Conservation (phyloP, 164 flowering plant genomes). For the Sedum album region DNA sequence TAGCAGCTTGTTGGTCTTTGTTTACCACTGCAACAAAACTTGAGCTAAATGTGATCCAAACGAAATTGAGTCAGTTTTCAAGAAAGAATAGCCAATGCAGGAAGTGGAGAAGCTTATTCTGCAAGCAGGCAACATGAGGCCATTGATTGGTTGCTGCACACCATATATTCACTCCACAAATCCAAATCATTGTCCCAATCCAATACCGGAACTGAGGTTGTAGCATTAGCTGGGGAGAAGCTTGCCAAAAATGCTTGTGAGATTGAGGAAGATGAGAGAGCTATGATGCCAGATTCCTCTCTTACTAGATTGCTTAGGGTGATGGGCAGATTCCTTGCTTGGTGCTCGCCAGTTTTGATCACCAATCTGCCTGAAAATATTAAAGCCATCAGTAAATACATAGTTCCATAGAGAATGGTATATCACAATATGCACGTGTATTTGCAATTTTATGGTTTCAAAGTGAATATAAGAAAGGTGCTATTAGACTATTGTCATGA, state of each 20-base stretch:
- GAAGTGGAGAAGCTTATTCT: conserved; percentile 58
- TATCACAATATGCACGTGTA: not conserved
- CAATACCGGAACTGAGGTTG: not conserved
- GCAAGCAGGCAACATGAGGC: conserved; percentile 50
- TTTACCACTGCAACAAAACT: not conserved
- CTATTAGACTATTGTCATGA: not conserved
- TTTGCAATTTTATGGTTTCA: not conserved
- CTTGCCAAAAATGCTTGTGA: conserved; percentile 48
- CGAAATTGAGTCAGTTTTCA: conserved; percentile 8
- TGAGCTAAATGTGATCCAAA: not conserved
- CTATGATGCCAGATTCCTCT: conserved; percentile 73
- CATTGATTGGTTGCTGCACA: conserved; percentile 49
- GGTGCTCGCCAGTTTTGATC: conserved; percentile 28
- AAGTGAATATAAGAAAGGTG: too few species aligned
- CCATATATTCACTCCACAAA: conserved; percentile 31
- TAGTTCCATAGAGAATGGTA: not conserved
- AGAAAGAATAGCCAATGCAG: conserved; percentile 49
- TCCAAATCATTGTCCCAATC: conserved; percentile 14
- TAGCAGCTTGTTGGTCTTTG: conserved; percentile 1
- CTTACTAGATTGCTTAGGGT: conserved; percentile 64
- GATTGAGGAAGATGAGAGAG: conserved; percentile 73
- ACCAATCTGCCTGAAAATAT: not conserved
- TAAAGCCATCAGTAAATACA: not conserved
- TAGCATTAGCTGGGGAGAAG: conserved; percentile 43
- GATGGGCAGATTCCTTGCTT: conserved; percentile 57